phyloP scores from a whole-genome alignment of 106 monocot genomes.

The Allium fistulosum region DNA sequence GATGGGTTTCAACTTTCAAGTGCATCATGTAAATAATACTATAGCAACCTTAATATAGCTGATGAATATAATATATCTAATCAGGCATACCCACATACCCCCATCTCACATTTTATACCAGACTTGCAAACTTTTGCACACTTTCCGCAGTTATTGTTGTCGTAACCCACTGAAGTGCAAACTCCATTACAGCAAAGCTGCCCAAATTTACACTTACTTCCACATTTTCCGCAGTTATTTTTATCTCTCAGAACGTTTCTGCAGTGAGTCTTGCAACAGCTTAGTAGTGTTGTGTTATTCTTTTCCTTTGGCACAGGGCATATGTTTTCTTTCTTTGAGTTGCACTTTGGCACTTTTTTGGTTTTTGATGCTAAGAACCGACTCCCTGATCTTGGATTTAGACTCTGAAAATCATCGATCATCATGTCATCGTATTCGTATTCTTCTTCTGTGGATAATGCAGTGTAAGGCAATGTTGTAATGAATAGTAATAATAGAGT shows the following conservation, averaged over 20 bases:
- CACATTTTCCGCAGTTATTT: constrained; percentile 58
- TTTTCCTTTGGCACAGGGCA: constrained; percentile 10
- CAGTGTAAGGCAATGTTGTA: background rate
- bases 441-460: background rate
- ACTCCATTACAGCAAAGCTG: constrained; percentile 53
- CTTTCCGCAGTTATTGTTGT: constrained; percentile 52
- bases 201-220: constrained; percentile 44
- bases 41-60: no score
- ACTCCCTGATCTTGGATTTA: constrained; percentile 23
- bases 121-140: constrained; percentile 31
- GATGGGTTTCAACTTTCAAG: no score
- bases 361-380: constrained; percentile 9
- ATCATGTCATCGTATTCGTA: background rate
- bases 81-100: constrained; percentile 54
- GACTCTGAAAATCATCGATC: constrained; percentile 5
- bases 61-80: background rate
- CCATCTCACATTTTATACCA: constrained; percentile 38
- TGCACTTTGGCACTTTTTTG: constrained; percentile 22
- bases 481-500: no score
- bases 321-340: background rate
- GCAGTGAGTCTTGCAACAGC: constrained; percentile 44
- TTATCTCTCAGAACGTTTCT: constrained; percentile 27
- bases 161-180: constrained; percentile 44
- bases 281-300: constrained; percentile 9
- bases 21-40: no score